Conservation (phyloP, 2,329 filamentous ascomycete species). For the Fusarium albidum region DNA sequence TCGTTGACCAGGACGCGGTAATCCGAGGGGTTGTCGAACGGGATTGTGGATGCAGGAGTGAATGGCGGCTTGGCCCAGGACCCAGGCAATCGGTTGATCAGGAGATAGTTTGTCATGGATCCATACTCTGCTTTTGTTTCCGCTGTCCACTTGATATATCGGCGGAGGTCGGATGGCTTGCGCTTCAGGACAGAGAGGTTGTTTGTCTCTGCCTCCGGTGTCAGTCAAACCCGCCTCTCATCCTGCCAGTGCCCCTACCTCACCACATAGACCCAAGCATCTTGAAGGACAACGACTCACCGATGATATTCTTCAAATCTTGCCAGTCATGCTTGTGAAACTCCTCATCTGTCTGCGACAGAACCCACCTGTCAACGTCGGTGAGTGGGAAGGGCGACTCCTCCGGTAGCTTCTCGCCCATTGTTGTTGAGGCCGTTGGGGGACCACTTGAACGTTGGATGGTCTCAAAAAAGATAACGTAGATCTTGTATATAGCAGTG, state of each 20-base stretch:
- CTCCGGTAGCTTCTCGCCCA: conserved; percentile 50
- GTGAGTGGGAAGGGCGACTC: conserved; percentile 67
- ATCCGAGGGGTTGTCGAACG: conserved; percentile 64
- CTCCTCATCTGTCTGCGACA: conserved; percentile 72
- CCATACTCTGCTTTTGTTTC: conserved; percentile 77
- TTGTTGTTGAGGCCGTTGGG: conserved; percentile 41
- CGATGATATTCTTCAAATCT: conserved; percentile 72
- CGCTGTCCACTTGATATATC: conserved; percentile 80
- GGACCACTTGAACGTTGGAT: not conserved
- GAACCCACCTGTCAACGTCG: conserved; percentile 64
- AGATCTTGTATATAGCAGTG: not conserved
- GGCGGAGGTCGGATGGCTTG: conserved; percentile 79
- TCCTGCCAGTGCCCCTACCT: not conserved
- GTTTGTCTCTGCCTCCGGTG: conserved; percentile 53
- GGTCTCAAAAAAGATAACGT: too few species aligned
- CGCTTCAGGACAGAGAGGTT: conserved; percentile 79
- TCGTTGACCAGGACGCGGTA: conserved; percentile 84
- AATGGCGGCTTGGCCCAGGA: conserved; percentile 72
- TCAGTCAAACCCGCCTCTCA: conserved; percentile 23
- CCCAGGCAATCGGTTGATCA: conserved; percentile 72
- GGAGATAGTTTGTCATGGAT: conserved; percentile 80
- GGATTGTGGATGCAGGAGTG: conserved; percentile 56
- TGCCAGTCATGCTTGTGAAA: conserved; percentile 79
- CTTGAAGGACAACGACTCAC: conserved; percentile 52
- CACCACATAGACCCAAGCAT: not conserved